Conservation (phyloP, 352 stramenopile genomes). For the Thraustotheca clavata region DNA sequence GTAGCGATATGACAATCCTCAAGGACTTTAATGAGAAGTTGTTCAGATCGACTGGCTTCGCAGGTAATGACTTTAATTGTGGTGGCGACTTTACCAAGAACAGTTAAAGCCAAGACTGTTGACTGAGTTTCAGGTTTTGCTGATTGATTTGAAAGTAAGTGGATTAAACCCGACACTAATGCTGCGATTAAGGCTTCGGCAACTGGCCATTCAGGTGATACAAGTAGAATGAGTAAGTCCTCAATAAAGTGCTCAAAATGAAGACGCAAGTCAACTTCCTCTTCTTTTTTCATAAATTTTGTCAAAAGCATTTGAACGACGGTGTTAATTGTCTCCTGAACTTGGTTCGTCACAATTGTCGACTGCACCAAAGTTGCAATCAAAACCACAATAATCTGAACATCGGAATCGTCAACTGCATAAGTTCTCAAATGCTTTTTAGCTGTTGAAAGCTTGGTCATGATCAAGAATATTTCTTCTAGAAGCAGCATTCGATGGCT, state of each 20-base stretch:
- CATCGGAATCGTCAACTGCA: constrained; percentile 42
- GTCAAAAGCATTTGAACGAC: constrained; percentile 51
- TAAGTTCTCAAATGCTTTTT: constrained; percentile 66
- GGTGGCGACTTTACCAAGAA: constrained; percentile 71
- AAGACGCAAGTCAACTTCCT: constrained; percentile 64
- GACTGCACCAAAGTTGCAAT: constrained; percentile 54
- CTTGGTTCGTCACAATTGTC: constrained; percentile 29
- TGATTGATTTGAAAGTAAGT: constrained; percentile 45
- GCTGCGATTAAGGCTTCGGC: constrained; percentile 68
- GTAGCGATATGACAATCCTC: constrained; percentile 29
- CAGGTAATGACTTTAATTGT: constrained; percentile 58
- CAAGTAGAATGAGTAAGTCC: constrained; percentile 74
- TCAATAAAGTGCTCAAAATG: constrained; percentile 78
- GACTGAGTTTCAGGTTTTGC: constrained; percentile 55
- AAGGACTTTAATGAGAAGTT: constrained; percentile 21
- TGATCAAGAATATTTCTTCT: constrained; percentile 56
- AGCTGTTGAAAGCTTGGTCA: constrained; percentile 63
- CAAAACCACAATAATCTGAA: constrained; percentile 70
- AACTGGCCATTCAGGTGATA: constrained; percentile 63
- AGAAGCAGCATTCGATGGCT: constrained; percentile 50
- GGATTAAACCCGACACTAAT: constrained; percentile 59
- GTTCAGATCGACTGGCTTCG: constrained; percentile 8
- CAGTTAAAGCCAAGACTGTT: constrained; percentile 50
- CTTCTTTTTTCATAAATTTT: constrained; percentile 75
- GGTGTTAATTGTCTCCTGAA: constrained; percentile 28